Evolutionary conservation across 2,329 filamentous ascomycete species (phyloP).

Genomic region (Pyrenochaeta sp.): DNA sequence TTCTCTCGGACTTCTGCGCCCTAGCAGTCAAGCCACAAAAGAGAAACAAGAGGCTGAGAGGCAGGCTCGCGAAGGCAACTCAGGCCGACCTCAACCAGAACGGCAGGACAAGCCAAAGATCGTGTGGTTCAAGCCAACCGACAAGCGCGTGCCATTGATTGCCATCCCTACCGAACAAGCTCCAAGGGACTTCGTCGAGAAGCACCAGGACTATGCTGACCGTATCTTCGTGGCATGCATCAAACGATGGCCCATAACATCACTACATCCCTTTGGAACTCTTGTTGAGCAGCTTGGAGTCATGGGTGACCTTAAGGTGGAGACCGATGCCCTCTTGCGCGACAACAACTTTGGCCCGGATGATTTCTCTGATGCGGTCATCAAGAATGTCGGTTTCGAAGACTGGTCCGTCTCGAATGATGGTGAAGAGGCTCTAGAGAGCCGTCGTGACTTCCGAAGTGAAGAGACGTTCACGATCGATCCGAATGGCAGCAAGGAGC

Average conservation of each 20-base stretch:
- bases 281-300: conserved; percentile 95
- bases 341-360: conserved; percentile 99
- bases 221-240: conserved; percentile 99
- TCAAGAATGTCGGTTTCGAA: conserved; percentile 90
- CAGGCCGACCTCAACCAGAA: conserved; percentile 76
- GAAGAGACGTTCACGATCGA: conserved; percentile 94
- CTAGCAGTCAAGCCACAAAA: conserved; percentile 97
- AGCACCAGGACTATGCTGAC: conserved; percentile 96
- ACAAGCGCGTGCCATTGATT: conserved; percentile 97
- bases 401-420: conserved; percentile 90
- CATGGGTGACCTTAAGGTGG: conserved; percentile 97
- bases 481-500: conserved; percentile 83
- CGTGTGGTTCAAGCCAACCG: conserved; percentile 99
- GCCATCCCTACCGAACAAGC: conserved; percentile 98
- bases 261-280: conserved; percentile 97
- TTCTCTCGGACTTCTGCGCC: conserved; percentile 89
- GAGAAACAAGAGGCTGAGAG: conserved; percentile 99
- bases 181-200: conserved; percentile 96
- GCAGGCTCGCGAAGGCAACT: conserved; percentile 83
- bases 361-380: conserved; percentile 95
- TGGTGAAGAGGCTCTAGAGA: conserved; percentile 74
- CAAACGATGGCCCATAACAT: conserved; percentile 99
- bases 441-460: conserved; percentile 87
- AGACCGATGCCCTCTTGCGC: conserved; percentile 93
- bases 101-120: conserved; percentile 99